A percentile compares a stretch with the other conserved stretches of the same genome.
Evolutionary conservation across 176 grass and related monocot genomes (phyloP).

Genomic region (Oryza punctata): DNA sequence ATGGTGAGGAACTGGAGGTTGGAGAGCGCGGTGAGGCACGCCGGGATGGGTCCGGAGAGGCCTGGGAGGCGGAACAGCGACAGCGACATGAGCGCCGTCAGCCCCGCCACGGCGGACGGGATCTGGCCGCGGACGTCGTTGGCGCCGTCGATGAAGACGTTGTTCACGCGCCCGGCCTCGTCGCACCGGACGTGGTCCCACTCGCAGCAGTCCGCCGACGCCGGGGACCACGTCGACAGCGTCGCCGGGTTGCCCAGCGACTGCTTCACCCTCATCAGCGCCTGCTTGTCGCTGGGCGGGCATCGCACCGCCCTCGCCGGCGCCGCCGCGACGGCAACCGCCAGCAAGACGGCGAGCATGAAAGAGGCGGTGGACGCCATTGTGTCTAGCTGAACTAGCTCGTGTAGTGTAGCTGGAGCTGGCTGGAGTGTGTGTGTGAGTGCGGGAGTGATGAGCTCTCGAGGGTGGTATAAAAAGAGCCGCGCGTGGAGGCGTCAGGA

Average conservation of each 20-base stretch:
- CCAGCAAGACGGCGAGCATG: neutral
- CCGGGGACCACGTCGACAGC: slow-evolving; percentile 49
- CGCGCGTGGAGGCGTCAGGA: neutral
- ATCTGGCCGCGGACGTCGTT: slow-evolving; percentile 50
- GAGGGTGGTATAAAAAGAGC: slow-evolving; percentile 53
- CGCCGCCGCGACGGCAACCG: neutral
- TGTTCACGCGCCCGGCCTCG: slow-evolving; percentile 59
- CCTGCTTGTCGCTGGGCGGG: slow-evolving; percentile 44
- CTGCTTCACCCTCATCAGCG: slow-evolving; percentile 63
- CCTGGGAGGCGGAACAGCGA: slow-evolving; percentile 52
- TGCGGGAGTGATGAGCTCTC: slow-evolving; percentile 34
- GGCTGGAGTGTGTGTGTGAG: neutral
- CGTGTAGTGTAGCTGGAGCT: slow-evolving; percentile 4
- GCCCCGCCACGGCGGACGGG: slow-evolving; percentile 52
- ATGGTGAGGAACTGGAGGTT: slow-evolving; percentile 64
- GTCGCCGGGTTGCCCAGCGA: slow-evolving; percentile 54
- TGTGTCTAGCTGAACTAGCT: neutral
- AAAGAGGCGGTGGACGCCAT: slow-evolving; percentile 27
- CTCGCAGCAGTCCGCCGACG: slow-evolving; percentile 48
- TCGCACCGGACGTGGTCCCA: slow-evolving; percentile 73
- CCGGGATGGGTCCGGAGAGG: slow-evolving; percentile 58
- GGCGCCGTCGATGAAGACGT: slow-evolving; percentile 61
- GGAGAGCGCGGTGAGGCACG: slow-evolving; percentile 54
- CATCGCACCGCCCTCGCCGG: slow-evolving; percentile 20
- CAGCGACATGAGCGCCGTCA: slow-evolving; percentile 55